phyloP scores from a whole-genome alignment of 345 rosid genomes.

The Aurinia saxatilis region DNA sequence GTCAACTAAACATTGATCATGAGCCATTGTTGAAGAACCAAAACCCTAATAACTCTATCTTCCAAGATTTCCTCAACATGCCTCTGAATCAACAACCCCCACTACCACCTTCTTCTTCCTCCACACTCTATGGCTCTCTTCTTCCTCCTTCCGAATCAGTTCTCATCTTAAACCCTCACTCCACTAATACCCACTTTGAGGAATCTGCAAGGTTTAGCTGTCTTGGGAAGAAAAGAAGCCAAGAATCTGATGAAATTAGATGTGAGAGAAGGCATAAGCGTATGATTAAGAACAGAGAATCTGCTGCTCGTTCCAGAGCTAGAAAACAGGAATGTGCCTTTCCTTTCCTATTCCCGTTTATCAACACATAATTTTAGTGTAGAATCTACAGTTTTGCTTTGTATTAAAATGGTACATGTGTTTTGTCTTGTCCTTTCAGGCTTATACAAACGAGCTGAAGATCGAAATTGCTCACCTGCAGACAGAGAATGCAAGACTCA shows the following conservation, averaged over 20 bases:
- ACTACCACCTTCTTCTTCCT: background rate
- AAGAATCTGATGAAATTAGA: conserved; percentile 28
- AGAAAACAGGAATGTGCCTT: conserved; percentile 52
- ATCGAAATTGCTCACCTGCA: conserved; percentile 35
- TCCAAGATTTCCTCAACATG: conserved; percentile 55
- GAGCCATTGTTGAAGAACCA: conserved; percentile 14
- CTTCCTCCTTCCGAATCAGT: conserved; percentile 35
- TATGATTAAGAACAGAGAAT: conserved; percentile 77
- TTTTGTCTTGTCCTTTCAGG: conserved; percentile 33
- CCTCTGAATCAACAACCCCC: conserved; percentile 28
- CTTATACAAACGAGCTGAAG: conserved; percentile 57
- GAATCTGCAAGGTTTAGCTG: conserved; percentile 16
- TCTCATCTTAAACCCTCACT: conserved; percentile 35
- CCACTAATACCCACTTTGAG: conserved; percentile 24
- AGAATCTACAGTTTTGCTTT: background rate
- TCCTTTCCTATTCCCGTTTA: background rate
- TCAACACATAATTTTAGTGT: background rate
- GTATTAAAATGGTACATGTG: background rate
- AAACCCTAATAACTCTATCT: conserved; percentile 29
- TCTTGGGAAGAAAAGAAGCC: conserved; percentile 37
- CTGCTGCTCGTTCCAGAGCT: conserved; percentile 83
- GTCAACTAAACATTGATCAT: conserved; percentile 9
- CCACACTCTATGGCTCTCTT: conserved; percentile 4
- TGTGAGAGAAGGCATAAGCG: conserved; percentile 51
- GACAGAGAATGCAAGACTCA: conserved; percentile 60